phyloP scores from a whole-genome alignment of 2,329 filamentous ascomycete species.

The Fusarium longipes region DNA sequence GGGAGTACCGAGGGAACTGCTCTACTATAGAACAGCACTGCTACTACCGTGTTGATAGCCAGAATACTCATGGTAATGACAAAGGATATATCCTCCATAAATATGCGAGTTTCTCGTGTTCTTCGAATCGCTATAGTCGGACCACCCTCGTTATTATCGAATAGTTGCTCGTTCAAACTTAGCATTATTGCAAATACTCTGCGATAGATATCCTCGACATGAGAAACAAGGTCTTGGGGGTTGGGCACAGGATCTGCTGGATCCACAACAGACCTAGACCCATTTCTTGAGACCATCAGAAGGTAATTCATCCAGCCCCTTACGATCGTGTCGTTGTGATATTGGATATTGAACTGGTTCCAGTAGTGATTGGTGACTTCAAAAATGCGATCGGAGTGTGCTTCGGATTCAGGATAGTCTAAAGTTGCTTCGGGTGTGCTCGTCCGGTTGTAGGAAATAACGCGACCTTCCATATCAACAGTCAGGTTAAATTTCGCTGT shows the following conservation, averaged over 20 bases:
- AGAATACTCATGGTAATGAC: slow-evolving; percentile 58
- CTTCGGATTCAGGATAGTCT: slow-evolving; percentile 25
- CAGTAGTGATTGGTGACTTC: slow-evolving; percentile 15
- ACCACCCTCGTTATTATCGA: slow-evolving; percentile 41
- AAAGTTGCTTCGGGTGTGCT: slow-evolving; percentile 26
- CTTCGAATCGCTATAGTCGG: slow-evolving; percentile 28
- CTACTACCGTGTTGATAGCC: slow-evolving; percentile 55
- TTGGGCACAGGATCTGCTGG: slow-evolving; percentile 39
- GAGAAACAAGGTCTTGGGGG: slow-evolving; percentile 16
- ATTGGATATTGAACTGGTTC: slow-evolving; percentile 32
- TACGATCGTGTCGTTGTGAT: slow-evolving; percentile 62
- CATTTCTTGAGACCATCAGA: slow-evolving; percentile 46
- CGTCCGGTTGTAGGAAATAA: slow-evolving; percentile 34
- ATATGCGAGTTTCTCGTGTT: slow-evolving; percentile 55
- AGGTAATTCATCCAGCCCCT: slow-evolving; percentile 62
- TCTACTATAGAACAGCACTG: slow-evolving; percentile 56
- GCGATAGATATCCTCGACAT: slow-evolving; percentile 43
- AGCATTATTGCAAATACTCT: slow-evolving; percentile 49
- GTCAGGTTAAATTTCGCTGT: slow-evolving; percentile 52
- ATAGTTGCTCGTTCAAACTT: slow-evolving; percentile 55
- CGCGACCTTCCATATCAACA: slow-evolving; percentile 42
- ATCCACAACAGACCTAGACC: slow-evolving; percentile 51
- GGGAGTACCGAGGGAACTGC: slow-evolving; percentile 58
- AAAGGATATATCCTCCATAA: slow-evolving; percentile 61
- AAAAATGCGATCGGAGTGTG: slow-evolving; percentile 31